Percentiles rank a stretch among this genome's conserved stretches.
phyloP scores from a whole-genome alignment of 441 rosid species.

The Arabidopsis lyrata region DNA sequence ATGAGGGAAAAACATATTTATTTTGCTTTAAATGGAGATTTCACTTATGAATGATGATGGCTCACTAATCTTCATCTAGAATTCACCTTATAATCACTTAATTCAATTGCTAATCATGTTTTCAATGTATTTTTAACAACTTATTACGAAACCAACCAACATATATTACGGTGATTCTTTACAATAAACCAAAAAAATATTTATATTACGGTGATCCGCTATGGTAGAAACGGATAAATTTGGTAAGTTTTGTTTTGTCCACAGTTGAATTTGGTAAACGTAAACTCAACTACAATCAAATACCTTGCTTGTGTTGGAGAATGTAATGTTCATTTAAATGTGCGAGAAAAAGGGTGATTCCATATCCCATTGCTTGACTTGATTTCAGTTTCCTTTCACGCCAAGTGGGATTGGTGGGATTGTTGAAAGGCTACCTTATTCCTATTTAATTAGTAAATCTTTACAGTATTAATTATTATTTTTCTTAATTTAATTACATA shows the following conservation, averaged over 20 bases:
- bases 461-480: no score
- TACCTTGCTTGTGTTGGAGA: not conserved
- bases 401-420: not conserved
- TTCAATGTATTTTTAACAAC: not conserved
- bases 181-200: no score
- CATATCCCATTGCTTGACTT: not conserved
- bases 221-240: not conserved
- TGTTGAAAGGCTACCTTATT: not conserved
- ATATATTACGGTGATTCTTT: not conserved
- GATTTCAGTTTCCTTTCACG: slow-evolving; percentile 7
- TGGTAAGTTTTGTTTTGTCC: no score
- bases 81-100: not conserved
- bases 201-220: not conserved
- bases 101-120: not conserved
- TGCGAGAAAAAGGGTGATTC: not conserved
- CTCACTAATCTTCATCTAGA: slow-evolving; percentile 23
- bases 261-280: not conserved
- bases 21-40: not conserved
- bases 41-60: slow-evolving; percentile 10
- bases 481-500: no score
- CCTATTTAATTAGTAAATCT: no score
- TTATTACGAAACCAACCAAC: slow-evolving; percentile 8
- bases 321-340: not conserved
- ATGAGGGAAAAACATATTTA: not conserved
- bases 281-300: not conserved